Conservation (phyloP, 345 rosid species). For the Mangifera indica region DNA sequence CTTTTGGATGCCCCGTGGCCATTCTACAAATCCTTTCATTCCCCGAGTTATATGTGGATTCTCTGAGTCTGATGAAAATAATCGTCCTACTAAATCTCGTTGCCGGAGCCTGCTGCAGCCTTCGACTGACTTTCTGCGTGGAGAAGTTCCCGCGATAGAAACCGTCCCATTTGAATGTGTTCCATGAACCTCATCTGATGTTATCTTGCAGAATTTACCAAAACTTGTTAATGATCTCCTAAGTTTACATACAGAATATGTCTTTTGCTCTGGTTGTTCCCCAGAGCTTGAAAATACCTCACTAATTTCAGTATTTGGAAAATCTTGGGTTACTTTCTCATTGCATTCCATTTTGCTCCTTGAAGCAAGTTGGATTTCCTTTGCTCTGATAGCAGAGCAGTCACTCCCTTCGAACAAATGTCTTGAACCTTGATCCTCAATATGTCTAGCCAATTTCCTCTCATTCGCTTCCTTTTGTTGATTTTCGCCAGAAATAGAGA, state of each 20-base stretch:
- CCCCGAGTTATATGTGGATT: constrained; percentile 31
- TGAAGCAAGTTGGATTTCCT: neutral
- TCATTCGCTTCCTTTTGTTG: constrained; percentile 20
- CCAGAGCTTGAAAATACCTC: neutral
- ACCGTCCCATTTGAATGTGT: constrained; percentile 3
- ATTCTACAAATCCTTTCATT: constrained; percentile 24
- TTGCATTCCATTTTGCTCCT: constrained; percentile 15
- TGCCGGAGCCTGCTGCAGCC: neutral
- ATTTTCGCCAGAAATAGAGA: constrained; percentile 34
- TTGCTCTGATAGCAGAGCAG: neutral
- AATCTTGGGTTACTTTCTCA: constrained; percentile 12
- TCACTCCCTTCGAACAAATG: constrained; percentile 19
- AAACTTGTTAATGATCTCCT: constrained; percentile 5
- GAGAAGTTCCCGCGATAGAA: neutral
- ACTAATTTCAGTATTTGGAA: constrained; percentile 8
- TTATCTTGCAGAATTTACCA: constrained; percentile 8
- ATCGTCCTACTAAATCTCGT: constrained; percentile 6
- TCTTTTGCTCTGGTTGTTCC: constrained; percentile 13
- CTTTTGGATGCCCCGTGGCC: constrained; percentile 23
- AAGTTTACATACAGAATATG: constrained; percentile 18
- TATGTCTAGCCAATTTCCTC: constrained; percentile 10
- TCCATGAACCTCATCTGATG: constrained; percentile 17
- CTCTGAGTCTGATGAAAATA: neutral
- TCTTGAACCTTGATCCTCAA: constrained; percentile 21
- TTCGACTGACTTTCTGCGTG: constrained; percentile 9